Evolutionary conservation across 306 rosid genomes (phyloP).

Genomic region (Dryas alaskensis): DNA sequence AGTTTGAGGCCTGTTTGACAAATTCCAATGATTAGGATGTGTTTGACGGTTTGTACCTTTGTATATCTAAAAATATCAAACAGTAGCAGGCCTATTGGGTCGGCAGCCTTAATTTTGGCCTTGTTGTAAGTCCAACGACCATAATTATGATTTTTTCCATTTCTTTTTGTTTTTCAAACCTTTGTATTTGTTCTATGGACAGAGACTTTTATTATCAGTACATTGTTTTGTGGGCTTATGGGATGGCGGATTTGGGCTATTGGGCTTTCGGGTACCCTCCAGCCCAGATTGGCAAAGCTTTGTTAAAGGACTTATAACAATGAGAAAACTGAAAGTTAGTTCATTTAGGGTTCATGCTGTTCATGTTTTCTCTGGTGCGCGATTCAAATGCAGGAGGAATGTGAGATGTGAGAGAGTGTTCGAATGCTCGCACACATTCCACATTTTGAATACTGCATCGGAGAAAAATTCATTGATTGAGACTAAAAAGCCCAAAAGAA

Average conservation of each 20-base stretch:
- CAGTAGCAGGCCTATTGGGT: not conserved
- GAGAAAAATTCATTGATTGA: too few species aligned
- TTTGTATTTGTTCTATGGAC: not conserved
- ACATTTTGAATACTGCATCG: too few species aligned
- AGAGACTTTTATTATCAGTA: too few species aligned
- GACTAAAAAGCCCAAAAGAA: too few species aligned
- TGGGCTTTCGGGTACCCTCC: not conserved
- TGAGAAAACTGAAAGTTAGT: too few species aligned
- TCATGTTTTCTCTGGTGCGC: too few species aligned
- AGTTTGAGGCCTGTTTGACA: not conserved
- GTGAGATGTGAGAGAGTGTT: too few species aligned
- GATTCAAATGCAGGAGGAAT: too few species aligned
- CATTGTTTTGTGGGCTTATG: not conserved
- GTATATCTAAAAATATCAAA: conserved; percentile 12
- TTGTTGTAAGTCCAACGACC: conserved; percentile 11
- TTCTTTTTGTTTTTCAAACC: not conserved
- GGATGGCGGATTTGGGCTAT: not conserved
- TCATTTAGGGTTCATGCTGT: too few species aligned
- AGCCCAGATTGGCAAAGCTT: not conserved
- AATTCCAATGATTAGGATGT: conserved; percentile 8
- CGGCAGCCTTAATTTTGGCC: conserved; percentile 24
- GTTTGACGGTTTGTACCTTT: not conserved
- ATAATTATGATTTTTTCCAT: not conserved
- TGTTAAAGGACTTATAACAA: too few species aligned
- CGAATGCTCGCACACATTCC: too few species aligned